Percentiles rank a stretch among this genome's conserved stretches.
Conservation (phyloP, 139 green algal genomes). For the Volvox reticuliferus region DNA sequence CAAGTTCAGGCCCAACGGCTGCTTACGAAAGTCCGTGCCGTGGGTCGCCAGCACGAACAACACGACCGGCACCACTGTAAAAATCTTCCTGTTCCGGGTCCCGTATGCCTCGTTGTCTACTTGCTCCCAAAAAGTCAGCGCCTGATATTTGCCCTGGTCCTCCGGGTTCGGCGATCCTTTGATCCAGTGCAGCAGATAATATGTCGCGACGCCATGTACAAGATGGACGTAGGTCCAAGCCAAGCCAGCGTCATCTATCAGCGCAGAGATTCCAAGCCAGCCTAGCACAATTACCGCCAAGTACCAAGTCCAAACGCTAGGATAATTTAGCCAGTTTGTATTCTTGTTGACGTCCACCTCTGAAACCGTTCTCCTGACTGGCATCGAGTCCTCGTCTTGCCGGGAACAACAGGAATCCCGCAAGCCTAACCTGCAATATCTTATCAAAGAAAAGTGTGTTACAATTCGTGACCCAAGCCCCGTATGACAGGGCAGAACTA, state of each 20-base stretch:
- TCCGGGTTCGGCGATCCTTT: conserved; percentile 85
- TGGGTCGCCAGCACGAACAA: conserved; percentile 91
- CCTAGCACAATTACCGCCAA: conserved; percentile 71
- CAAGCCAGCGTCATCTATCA: conserved; percentile 81
- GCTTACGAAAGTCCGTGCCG: conserved; percentile 85
- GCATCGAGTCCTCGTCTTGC: not conserved
- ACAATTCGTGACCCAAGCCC: too few relatives aligned
- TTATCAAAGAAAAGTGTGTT: too few relatives aligned
- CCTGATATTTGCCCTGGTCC: conserved; percentile 89
- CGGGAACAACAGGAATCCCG: too few relatives aligned
- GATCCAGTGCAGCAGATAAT: conserved; percentile 91
- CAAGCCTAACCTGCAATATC: too few relatives aligned
- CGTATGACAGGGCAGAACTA: too few relatives aligned
- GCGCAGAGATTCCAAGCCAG: conserved; percentile 80
- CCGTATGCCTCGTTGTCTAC: conserved; percentile 71
- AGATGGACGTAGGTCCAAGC: conserved; percentile 94
- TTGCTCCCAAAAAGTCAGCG: conserved; percentile 94
- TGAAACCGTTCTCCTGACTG: conserved; percentile 30
- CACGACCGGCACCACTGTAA: conserved; percentile 85
- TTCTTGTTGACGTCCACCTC: conserved; percentile 82
- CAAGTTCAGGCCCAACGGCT: conserved; percentile 90
- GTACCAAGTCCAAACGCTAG: conserved; percentile 88
- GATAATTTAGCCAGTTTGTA: conserved; percentile 80
- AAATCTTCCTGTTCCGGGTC: conserved; percentile 91
- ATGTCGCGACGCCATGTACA: conserved; percentile 83